phyloP scores from a whole-genome alignment of 768 basidiomycete species.

The Postia placenta region DNA sequence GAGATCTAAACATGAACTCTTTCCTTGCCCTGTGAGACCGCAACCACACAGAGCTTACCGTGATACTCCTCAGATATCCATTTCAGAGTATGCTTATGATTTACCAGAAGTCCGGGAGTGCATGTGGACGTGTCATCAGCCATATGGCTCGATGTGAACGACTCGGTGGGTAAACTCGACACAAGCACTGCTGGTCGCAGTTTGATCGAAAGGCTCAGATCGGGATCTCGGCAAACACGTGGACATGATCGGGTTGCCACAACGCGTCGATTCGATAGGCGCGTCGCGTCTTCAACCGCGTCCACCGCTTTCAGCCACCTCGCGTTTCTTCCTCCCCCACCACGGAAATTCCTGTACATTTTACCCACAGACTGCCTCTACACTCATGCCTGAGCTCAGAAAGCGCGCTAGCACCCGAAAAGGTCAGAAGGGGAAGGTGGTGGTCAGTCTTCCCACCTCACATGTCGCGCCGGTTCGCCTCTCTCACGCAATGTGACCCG shows the following conservation, averaged over 20 bases:
- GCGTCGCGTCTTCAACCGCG: conserved; percentile 2
- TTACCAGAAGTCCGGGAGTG: neutral
- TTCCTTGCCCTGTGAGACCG: neutral
- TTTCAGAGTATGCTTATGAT: conserved; percentile 3
- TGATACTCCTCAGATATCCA: conserved; percentile 19
- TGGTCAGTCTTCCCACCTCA: neutral
- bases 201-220: neutral
- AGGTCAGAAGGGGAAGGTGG: neutral
- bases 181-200: neutral
- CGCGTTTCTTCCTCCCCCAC: neutral
- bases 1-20: conserved; percentile 35
- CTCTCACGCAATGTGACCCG: neutral
- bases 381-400: neutral
- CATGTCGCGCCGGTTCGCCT: neutral
- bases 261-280: neutral
- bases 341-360: neutral
- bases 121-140: neutral
- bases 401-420: neutral
- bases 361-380: neutral
- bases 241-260: neutral
- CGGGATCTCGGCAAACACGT: neutral
- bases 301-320: neutral
- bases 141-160: neutral
- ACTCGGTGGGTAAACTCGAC: neutral
- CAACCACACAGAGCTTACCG: conserved; percentile 12